phyloP scores from a whole-genome alignment of 805 yeast genomes.

The Wilhelminamyces savonicus region DNA sequence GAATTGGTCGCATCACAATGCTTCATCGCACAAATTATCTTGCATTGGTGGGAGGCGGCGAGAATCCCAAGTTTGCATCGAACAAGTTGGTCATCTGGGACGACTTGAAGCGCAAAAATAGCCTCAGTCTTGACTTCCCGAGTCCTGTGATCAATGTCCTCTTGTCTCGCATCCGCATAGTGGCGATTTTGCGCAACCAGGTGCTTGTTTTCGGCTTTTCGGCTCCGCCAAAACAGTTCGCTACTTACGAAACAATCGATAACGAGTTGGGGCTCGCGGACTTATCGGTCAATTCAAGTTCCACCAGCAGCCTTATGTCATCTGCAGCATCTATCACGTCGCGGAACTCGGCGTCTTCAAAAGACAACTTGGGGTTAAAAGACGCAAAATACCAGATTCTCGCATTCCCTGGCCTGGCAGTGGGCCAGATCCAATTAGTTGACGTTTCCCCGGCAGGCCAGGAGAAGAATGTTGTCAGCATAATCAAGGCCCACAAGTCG shows the following conservation, averaged over 20 bases:
- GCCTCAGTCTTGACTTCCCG: conserved; percentile 68
- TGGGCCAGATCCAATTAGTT: conserved; percentile 77
- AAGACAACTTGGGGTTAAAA: conserved; percentile 6
- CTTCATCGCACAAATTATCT: conserved; percentile 86
- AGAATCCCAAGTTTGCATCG: conserved; percentile 67
- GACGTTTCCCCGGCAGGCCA: conserved; percentile 64
- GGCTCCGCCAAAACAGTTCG: conserved; percentile 66
- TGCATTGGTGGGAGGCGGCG: conserved; percentile 88
- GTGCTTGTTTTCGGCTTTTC: conserved; percentile 76
- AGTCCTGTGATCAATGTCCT: conserved; percentile 70
- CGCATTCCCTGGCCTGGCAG: conserved; percentile 71
- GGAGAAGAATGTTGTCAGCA: conserved; percentile 56
- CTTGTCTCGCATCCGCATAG: conserved; percentile 67
- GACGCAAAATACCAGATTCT: conserved; percentile 41
- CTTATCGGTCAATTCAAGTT: conserved; percentile 28
- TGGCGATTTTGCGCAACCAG: conserved; percentile 62
- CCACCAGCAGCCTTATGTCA: conserved; percentile 1
- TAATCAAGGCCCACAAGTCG: conserved; percentile 73
- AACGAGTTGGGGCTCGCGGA: conserved; percentile 64
- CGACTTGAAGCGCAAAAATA: conserved; percentile 71
- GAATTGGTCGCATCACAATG: conserved; percentile 76
- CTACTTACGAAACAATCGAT: conserved; percentile 57
- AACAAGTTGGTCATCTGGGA: conserved; percentile 89
- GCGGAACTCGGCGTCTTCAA: conserved; percentile 1
- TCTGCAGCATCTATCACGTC: conserved; percentile 2